Evolutionary conservation across 2,329 filamentous ascomycete genomes (phyloP).

Genomic region (Arthroderma uncinatum): DNA sequence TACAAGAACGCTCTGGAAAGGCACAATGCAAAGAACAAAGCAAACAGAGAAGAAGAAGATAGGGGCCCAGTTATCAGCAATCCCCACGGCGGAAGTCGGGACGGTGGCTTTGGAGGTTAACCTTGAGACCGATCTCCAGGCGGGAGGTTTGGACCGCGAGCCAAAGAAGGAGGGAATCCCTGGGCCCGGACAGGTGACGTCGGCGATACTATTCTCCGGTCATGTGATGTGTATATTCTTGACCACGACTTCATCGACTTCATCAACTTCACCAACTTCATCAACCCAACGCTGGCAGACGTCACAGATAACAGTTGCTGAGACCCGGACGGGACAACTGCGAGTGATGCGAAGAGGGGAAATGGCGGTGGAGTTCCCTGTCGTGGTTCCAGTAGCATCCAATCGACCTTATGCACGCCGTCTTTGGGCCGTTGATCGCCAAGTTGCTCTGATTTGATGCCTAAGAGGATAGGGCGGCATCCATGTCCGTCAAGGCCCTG

Average conservation of each 20-base stretch:
- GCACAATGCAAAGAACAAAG: neutral
- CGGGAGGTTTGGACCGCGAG: neutral
- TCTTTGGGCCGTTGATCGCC: slow-evolving; percentile 1
- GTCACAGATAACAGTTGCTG: no score
- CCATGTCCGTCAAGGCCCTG: neutral
- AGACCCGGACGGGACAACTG: neutral
- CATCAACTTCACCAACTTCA: neutral
- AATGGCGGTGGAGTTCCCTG: neutral
- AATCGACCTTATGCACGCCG: neutral
- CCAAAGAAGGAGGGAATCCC: neutral
- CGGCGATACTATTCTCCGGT: neutral
- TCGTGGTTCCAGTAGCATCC: neutral
- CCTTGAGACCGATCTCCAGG: neutral
- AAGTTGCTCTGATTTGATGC: slow-evolving; percentile 1
- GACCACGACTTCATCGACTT: neutral
- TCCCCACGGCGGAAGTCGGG: neutral
- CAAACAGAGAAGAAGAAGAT: neutral
- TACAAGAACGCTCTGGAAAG: slow-evolving; percentile 2
- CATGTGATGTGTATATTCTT: neutral
- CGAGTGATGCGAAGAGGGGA: neutral
- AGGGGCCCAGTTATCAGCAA: neutral
- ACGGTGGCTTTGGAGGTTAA: neutral
- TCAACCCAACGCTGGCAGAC: no score
- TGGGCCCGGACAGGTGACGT: no score
- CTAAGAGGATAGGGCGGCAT: neutral